Conservation (phyloP, 176 grass and related monocot species). For the Hsuehochloa calcarea region DNA sequence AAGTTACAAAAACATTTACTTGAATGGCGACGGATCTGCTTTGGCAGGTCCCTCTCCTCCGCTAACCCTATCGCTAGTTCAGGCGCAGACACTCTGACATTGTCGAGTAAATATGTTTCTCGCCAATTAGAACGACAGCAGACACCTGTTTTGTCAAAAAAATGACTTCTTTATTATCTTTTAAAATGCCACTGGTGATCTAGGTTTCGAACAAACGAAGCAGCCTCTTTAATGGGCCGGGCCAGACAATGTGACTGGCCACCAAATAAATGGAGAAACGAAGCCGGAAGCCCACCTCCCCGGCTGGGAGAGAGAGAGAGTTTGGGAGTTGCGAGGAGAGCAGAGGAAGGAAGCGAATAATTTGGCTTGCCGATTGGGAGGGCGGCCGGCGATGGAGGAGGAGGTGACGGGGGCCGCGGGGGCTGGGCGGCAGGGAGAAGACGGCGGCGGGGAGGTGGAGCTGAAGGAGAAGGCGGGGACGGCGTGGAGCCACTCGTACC, state of each 20-base stretch:
- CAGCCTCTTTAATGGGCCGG: background rate
- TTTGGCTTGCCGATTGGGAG: background rate
- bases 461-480: slow-evolving; percentile 85
- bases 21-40: no score
- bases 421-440: slow-evolving; percentile 36
- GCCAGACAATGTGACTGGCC: background rate
- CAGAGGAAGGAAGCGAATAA: background rate
- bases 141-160: no score
- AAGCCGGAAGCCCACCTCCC: no score
- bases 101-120: no score
- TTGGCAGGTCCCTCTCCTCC: no score
- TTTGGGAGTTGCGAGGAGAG: background rate
- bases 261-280: background rate
- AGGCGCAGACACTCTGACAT: no score
- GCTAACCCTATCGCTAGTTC: no score
- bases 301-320: background rate
- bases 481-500: slow-evolving; percentile 95
- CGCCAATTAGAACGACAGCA: no score
- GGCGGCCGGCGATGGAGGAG: slow-evolving; percentile 56
- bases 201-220: background rate
- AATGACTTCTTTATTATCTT: no score
- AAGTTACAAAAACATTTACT: no score
- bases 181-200: background rate
- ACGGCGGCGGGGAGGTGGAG: slow-evolving; percentile 73
- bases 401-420: slow-evolving; percentile 48